Conservation (phyloP, 345 rosid species). For the Combretum micranthum region DNA sequence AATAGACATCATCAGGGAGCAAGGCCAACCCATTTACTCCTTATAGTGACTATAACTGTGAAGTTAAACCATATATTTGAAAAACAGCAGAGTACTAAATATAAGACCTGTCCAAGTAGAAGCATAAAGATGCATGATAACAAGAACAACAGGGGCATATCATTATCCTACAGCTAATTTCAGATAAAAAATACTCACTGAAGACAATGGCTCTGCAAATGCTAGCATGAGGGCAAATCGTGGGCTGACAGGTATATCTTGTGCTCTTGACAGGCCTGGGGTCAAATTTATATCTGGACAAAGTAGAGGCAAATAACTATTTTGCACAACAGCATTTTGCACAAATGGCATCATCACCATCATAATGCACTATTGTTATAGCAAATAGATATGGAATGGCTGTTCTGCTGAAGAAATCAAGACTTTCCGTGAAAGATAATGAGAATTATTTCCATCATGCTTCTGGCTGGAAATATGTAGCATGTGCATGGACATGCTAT, state of each 20-base stretch:
- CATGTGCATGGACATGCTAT: no score
- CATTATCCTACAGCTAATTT: neutral
- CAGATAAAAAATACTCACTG: constrained; percentile 28
- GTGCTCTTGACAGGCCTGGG: constrained; percentile 46
- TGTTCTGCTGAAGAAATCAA: neutral
- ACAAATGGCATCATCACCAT: constrained; percentile 1
- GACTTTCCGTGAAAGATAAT: neutral
- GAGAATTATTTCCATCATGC: neutral
- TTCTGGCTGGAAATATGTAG: no score
- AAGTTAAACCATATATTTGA: neutral
- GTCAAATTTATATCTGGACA: constrained; percentile 49
- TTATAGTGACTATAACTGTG: neutral
- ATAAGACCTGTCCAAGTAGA: constrained; percentile 1
- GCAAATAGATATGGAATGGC: no score
- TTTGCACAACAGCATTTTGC: neutral
- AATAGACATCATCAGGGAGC: constrained; percentile 13
- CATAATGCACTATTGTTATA: neutral
- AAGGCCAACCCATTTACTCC: neutral
- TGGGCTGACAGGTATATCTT: constrained; percentile 60
- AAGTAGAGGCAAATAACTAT: constrained; percentile 6
- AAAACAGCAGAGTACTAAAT: neutral
- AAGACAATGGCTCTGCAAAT: constrained; percentile 64
- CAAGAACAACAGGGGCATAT: no score
- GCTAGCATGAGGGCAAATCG: constrained; percentile 85
- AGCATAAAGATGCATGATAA: neutral